Evolutionary conservation across 2,329 filamentous ascomycete genomes (phyloP).

Genomic region (Albophoma yamanashiensis): DNA sequence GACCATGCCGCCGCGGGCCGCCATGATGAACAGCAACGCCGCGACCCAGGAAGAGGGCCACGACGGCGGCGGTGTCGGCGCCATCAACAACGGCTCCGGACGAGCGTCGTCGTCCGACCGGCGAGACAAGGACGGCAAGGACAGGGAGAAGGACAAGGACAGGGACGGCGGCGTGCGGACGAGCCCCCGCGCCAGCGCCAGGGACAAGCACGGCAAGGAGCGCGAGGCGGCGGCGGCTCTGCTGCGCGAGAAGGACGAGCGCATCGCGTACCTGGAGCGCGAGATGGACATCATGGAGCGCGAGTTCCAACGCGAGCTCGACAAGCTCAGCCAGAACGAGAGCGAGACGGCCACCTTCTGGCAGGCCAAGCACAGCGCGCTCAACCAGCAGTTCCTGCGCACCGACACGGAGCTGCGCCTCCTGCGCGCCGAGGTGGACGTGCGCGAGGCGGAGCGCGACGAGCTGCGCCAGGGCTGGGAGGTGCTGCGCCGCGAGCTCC

Average conservation of each 20-base stretch:
- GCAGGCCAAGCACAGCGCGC: constrained; percentile 42
- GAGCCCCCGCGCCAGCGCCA: background rate
- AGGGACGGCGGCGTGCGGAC: background rate
- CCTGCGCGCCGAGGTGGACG: constrained; percentile 37
- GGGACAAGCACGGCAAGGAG: constrained; percentile 10
- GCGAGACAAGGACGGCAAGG: constrained; percentile 13
- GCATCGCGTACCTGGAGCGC: constrained; percentile 39
- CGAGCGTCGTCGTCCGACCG: constrained; percentile 23
- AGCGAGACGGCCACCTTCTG: constrained; percentile 45
- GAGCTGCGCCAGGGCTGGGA: constrained; percentile 41
- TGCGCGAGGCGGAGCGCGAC: constrained; percentile 32
- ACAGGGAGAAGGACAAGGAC: background rate
- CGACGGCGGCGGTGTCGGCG: constrained; percentile 7
- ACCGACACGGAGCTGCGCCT: constrained; percentile 42
- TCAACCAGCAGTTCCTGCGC: constrained; percentile 41
- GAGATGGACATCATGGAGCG: constrained; percentile 41
- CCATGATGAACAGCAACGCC: constrained; percentile 12
- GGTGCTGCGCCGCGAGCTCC: constrained; percentile 32
- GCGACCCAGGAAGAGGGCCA: constrained; percentile 13
- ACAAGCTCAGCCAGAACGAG: constrained; percentile 41
- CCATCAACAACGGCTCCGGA: constrained; percentile 2
- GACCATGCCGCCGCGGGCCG: constrained; percentile 18
- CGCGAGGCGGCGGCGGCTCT: constrained; percentile 5
- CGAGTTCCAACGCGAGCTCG: constrained; percentile 43
- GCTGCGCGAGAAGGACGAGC: constrained; percentile 36